These are phyloP conservation scores for Cercospora zeina DNA, from an alignment of 2,329 filamentous ascomycete genomes.

Conservation along the genomic window DNA sequence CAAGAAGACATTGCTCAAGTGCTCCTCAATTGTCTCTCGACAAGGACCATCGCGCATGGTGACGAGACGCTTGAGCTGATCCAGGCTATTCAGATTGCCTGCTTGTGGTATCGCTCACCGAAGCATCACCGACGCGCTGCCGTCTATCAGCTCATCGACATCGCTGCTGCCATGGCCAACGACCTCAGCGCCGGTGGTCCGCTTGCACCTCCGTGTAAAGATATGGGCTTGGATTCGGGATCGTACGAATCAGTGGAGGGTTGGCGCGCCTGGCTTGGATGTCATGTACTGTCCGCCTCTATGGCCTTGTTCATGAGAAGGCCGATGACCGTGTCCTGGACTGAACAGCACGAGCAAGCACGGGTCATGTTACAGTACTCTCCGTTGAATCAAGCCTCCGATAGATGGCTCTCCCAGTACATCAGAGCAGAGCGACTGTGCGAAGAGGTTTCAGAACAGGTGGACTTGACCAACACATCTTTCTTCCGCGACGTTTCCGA, in stretches of 20 bases:
- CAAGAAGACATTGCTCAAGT: slow-evolving; percentile 67
- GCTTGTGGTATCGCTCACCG: slow-evolving; percentile 79
- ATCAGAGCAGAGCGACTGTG: slow-evolving; percentile 32
- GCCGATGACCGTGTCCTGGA: slow-evolving; percentile 23
- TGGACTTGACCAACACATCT: slow-evolving; percentile 26
- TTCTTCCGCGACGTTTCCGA: slow-evolving; percentile 28
- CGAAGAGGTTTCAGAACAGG: slow-evolving; percentile 29
- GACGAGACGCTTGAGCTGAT: slow-evolving; percentile 75
- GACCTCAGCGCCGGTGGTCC: slow-evolving; percentile 69
- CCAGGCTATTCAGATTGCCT: slow-evolving; percentile 71
- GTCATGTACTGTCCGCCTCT: slow-evolving; percentile 22
- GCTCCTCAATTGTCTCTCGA: slow-evolving; percentile 68
- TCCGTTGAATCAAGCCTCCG: slow-evolving; percentile 18
- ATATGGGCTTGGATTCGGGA: neutral
- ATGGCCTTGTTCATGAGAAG: slow-evolving; percentile 26
- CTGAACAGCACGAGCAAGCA: slow-evolving; percentile 30
- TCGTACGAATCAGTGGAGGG: slow-evolving; percentile 20
- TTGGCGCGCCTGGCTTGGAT: slow-evolving; percentile 30
- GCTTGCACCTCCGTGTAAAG: slow-evolving; percentile 5
- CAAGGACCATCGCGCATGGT: slow-evolving; percentile 68
- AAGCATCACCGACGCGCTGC: slow-evolving; percentile 80
- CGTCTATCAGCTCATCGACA: slow-evolving; percentile 80
- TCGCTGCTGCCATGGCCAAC: slow-evolving; percentile 73
- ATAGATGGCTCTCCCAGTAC: slow-evolving; percentile 33
- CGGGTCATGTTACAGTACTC: slow-evolving; percentile 29